Evolutionary conservation across 768 basidiomycete species (phyloP), one percentile per base, ranked within the genome.

Genomic region (Cystobasidium tubakii): DNA sequence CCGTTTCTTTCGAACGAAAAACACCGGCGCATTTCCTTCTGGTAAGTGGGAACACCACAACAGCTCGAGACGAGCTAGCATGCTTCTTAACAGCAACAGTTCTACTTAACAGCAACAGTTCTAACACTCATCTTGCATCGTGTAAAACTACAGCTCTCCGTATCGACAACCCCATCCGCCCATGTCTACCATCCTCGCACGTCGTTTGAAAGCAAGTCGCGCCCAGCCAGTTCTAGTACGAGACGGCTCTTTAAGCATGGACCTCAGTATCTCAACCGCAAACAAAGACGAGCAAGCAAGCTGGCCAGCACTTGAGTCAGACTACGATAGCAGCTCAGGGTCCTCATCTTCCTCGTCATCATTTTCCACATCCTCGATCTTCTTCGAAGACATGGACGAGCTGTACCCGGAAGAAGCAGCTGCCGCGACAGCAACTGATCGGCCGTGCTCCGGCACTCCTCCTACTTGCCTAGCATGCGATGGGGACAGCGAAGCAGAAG

Each of bases 161-260:
- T 4, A n/a, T 50, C 7, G 3, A 9, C 7, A 6, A 12, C 46
- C 21, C 15, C 46, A 4, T 4, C 21, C n/a, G 9, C 21, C 12
- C 46, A 60, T 60, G 57, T 60, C 57, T 15, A 60, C 57, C 15
- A 60, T 60, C 27, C 57, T 60, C 33, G 57, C 57, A 17, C 57
- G 57, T 23, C 57, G 57, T 29, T 23, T 60, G 29, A 60, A 60
- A 60, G 25, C 57, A 25, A 60, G 57, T 34, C 25, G 25, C 29
- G 57, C 57, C 33, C 33, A 27, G 23, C 57, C 57, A 12, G 33
- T 60, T 6, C 57, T 60, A 2, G 57, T 60, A 6, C 12, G 33
- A 25, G 57, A 25, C 33, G 46, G 46, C 15, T 50, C 46, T 50
- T n/a, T 50, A 50, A 19, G n/a, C n/a, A 15, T 50, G 46, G n/a